Evolutionary conservation across 2,329 filamentous ascomycete genomes (phyloP).

Genomic region (Pseudovirgaria hyperparasitica): DNA sequence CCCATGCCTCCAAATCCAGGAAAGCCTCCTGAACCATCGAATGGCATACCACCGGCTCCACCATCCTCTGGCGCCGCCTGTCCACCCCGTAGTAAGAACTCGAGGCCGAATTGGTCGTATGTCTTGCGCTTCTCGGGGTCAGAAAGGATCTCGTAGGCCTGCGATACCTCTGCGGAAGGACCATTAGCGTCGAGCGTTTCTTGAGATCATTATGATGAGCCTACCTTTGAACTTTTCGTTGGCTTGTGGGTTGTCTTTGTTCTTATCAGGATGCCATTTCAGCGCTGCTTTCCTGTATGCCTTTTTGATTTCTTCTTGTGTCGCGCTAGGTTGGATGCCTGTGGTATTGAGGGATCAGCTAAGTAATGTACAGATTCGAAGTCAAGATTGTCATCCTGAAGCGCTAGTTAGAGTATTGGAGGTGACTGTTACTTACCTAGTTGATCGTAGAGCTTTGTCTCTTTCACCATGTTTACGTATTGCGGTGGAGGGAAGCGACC

Average conservation of each 20-base stretch:
- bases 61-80: conserved; percentile 44
- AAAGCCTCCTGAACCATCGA: conserved; percentile 35
- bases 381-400: neutral
- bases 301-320: conserved; percentile 95
- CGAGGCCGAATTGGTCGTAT: conserved; percentile 90
- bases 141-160: conserved; percentile 95
- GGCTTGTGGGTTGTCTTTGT: conserved; percentile 76
- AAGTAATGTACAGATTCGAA: neutral
- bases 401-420: conserved; percentile 1
- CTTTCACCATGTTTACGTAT: conserved; percentile 63
- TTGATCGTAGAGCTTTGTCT: conserved; percentile 89
- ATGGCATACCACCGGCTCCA: conserved; percentile 28
- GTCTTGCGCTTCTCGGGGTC: conserved; percentile 93
- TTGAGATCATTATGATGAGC: conserved; percentile 5
- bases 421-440: conserved; percentile 35
- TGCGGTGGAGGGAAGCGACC: too few species aligned
- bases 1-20: conserved; percentile 46
- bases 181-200: conserved; percentile 8
- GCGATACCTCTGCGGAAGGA: conserved; percentile 57
- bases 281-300: conserved; percentile 82
- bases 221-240: conserved; percentile 84
- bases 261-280: conserved; percentile 96
- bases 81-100: conserved; percentile 78
- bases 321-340: conserved; percentile 62
- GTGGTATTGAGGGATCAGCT: neutral